Base-by-base conservation (phyloP, 108 stramenopile species). In the Nannochloropsis granulata region DNA sequence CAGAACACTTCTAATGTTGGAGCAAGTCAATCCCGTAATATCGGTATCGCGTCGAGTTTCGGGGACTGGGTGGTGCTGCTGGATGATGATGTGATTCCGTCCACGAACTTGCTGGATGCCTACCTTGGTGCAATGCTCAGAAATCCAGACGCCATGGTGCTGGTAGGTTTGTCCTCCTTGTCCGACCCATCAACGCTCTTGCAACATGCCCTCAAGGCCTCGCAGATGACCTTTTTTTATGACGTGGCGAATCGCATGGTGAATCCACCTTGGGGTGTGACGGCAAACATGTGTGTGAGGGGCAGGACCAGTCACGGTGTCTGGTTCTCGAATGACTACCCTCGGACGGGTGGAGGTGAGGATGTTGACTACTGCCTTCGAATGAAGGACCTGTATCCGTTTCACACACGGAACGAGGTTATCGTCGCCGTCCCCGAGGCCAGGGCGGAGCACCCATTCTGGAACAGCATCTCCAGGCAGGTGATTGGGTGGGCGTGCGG, bases 11-110 rank as follows among this genome's bases (percentile, higher is more conserved):
- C n/a, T n/a, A 93, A 93, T 85, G 45, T 83, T 13, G 93, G 93
- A 13, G 93, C 93, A 10, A 89, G 90, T 24, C 85, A 82, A 43
- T 87, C 92, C 12, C 83, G 93, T 12, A 93, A 92, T 56, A 71
- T 78, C 12, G 93, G 92, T 8, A 85, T 89, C 43, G 85, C 84
- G 45, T 89, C 92, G 43, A 83, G 88, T 80, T 78, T 71, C 56
- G 93, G 90, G 16, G 92, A 93, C 83, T 93, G 83, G 80, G 79
- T 84, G n/a, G 43, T 93, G 13, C 91, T 93, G 25, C 90, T 93
- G 23, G 93, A 93, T 84, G 93, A 93, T 78, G 93, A 93, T 84
- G 91, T 93, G 19, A 86, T 89, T 24, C 92, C 92, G 21, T 84
- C 91, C 0, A 23, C 23, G 2, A 44, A 88, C 78, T 44, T 93